phyloP scores from a whole-genome alignment of 2,329 filamentous ascomycete species.

The Ceratocystiopsis sp. region DNA sequence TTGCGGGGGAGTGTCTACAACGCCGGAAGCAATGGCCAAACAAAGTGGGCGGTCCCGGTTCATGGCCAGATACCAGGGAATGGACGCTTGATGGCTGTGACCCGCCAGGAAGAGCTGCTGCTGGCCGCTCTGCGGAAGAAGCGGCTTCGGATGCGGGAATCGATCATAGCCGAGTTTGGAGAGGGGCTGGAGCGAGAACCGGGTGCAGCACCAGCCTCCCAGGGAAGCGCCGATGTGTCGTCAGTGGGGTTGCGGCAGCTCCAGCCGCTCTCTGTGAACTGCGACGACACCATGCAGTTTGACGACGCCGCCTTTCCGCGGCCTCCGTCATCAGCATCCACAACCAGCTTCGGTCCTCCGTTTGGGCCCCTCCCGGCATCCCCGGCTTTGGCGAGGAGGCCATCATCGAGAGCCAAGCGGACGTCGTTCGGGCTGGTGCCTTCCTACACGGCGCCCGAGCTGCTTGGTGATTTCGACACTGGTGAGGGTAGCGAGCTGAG shows the following conservation, averaged over 20 bases:
- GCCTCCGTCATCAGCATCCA: slow-evolving; percentile 2
- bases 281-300: slow-evolving; percentile 4
- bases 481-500: slow-evolving; percentile 11
- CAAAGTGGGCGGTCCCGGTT: slow-evolving; percentile 8
- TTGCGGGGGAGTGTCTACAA: not conserved
- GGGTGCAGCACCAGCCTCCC: not conserved
- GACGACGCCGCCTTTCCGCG: slow-evolving; percentile 3
- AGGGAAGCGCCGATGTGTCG: not conserved
- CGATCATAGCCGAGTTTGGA: slow-evolving; percentile 25
- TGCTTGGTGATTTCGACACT: not conserved
- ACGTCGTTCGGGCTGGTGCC: too few species aligned
- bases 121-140: slow-evolving; percentile 39
- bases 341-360: not conserved
- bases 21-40: slow-evolving; percentile 7
- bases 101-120: slow-evolving; percentile 39
- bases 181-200: slow-evolving; percentile 13
- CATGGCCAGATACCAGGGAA: too few species aligned
- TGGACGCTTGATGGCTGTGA: slow-evolving; percentile 37
- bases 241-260: not conserved
- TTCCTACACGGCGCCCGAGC: too few species aligned
- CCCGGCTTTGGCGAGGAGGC: too few species aligned
- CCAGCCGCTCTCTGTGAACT: slow-evolving; percentile 1
- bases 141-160: slow-evolving; percentile 36
- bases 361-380: not conserved
- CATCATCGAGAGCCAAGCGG: too few species aligned